Evolutionary conservation across 306 rosid species (phyloP).

Genomic region (Cucumis melo): DNA sequence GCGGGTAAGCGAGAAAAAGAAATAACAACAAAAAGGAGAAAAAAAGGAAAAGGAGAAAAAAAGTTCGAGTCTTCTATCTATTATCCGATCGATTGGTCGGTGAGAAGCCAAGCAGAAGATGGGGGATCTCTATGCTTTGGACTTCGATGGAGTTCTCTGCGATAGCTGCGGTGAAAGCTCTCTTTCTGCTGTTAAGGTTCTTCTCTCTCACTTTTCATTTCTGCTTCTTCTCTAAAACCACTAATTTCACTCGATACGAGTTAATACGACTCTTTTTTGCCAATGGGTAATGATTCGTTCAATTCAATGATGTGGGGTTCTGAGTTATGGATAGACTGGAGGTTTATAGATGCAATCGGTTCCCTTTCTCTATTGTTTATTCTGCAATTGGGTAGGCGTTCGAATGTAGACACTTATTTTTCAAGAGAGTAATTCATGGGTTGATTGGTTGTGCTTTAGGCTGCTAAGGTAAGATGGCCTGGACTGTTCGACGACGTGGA

Average conservation of each 20-base stretch:
- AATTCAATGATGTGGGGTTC: neutral
- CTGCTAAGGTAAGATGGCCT: slow-evolving; percentile 82
- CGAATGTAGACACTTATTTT: neutral
- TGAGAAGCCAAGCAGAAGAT: slow-evolving; percentile 16
- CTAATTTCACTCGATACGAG: neutral
- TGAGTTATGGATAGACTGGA: neutral
- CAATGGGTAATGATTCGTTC: neutral
- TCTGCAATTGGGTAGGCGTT: neutral
- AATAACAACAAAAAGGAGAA: neutral
- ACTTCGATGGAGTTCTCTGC: slow-evolving; percentile 84
- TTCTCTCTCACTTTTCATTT: neutral
- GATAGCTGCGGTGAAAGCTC: slow-evolving; percentile 97
- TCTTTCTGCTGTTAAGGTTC: slow-evolving; percentile 72
- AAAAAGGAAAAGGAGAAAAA: neutral
- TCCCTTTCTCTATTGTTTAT: too few relatives aligned
- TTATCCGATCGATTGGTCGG: neutral
- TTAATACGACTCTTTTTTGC: neutral
- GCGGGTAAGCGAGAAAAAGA: neutral
- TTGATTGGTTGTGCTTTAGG: slow-evolving; percentile 24
- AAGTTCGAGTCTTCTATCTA: neutral
- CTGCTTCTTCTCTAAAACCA: neutral
- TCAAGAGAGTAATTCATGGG: neutral
- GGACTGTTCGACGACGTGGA: slow-evolving; percentile 50
- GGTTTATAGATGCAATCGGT: neutral
- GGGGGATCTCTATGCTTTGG: slow-evolving; percentile 85